These are phyloP conservation scores for Lactarius vividus DNA, from an alignment of 768 basidiomycete genomes.

Conservation along the genomic window DNA sequence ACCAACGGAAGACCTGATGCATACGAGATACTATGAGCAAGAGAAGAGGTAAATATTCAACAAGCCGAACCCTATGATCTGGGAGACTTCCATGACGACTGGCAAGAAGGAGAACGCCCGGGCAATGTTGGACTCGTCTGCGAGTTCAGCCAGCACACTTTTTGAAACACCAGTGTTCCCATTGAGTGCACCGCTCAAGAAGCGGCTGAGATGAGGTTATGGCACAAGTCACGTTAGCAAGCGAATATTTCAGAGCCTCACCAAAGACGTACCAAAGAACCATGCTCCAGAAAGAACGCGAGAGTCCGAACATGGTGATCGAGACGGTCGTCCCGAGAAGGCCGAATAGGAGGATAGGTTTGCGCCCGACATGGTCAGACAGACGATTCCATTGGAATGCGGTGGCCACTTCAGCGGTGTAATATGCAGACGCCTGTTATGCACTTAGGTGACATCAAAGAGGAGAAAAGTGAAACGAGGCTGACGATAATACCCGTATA, in stretches of 20 bases:
- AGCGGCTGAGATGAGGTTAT: background rate
- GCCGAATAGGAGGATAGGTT: slow-evolving; percentile 42
- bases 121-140: slow-evolving; percentile 56
- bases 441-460: background rate
- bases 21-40: background rate
- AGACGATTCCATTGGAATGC: slow-evolving; percentile 45
- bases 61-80: background rate
- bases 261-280: slow-evolving; percentile 28
- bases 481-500: slow-evolving; percentile 49
- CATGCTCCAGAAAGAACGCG: slow-evolving; percentile 35
- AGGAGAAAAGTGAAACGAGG: slow-evolving; percentile 11
- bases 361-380: slow-evolving; percentile 47
- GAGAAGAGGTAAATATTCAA: background rate
- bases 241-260: background rate
- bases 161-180: slow-evolving; percentile 58
- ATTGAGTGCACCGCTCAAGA: background rate
- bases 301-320: slow-evolving; percentile 37
- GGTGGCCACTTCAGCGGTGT: slow-evolving; percentile 43
- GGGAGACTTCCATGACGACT: slow-evolving; percentile 18
- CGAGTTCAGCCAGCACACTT: slow-evolving; percentile 62
- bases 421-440: slow-evolving; percentile 45
- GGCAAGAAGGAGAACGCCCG: slow-evolving; percentile 39
- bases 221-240: background rate
- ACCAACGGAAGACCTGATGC: slow-evolving; percentile 20
- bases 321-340: slow-evolving; percentile 35